Conservation (phyloP, 2,329 filamentous ascomycete species). For the Nothophoma quercina region DNA sequence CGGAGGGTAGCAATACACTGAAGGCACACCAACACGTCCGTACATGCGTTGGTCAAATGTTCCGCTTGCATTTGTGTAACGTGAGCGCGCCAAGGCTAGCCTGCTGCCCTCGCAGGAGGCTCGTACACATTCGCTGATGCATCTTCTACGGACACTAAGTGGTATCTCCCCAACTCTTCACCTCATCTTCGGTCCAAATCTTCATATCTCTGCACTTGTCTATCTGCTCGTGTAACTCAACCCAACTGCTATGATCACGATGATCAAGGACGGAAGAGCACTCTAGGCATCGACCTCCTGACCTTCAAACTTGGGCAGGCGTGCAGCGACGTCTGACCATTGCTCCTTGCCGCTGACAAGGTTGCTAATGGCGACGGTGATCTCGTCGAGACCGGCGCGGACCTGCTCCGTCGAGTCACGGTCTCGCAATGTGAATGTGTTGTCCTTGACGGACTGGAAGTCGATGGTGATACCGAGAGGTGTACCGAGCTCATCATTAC, state of each 20-base stretch:
- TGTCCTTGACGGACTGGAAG: constrained; percentile 91
- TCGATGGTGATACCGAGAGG: constrained; percentile 93
- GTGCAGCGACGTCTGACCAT: constrained; percentile 75
- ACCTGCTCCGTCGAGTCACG: constrained; percentile 89
- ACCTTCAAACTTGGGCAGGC: constrained; percentile 81
- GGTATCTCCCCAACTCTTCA: constrained; percentile 10
- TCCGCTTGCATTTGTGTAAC: constrained; percentile 12
- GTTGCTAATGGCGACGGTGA: constrained; percentile 75
- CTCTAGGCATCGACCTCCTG: constrained; percentile 44
- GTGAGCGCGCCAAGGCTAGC: constrained; percentile 3
- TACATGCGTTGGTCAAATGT: constrained; percentile 1
- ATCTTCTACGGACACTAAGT: constrained; percentile 4
- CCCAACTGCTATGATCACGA: too few relatives aligned
- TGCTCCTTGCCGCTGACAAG: constrained; percentile 69
- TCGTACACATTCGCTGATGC: constrained; percentile 5
- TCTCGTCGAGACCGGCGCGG: constrained; percentile 79
- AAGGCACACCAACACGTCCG: neutral
- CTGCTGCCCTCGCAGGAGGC: neutral
- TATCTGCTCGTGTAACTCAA: constrained; percentile 6
- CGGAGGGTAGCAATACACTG: constrained; percentile 4
- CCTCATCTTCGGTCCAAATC: constrained; percentile 3
- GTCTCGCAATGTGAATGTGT: constrained; percentile 85
- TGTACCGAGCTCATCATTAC: constrained; percentile 95
- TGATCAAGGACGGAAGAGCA: too few relatives aligned
- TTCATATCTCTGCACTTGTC: neutral